phyloP scores from a whole-genome alignment of 345 rosid genomes.

The Geranium rotundifolium region DNA sequence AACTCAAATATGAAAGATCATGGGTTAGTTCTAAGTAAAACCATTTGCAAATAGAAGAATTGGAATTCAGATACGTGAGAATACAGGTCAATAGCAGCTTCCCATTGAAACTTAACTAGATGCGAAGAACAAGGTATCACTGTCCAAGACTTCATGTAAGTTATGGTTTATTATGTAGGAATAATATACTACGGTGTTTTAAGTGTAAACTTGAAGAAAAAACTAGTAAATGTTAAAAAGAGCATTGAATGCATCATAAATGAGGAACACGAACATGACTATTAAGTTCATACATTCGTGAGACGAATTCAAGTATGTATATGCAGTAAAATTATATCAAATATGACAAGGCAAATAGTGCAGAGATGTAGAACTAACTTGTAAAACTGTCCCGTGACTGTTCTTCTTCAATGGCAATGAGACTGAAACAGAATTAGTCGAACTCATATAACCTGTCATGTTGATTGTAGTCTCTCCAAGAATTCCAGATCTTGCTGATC shows the following conservation, averaged over 20 bases:
- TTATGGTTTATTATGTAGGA: neutral
- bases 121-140: neutral
- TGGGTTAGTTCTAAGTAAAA: no score
- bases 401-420: conserved; percentile 48
- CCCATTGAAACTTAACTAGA: neutral
- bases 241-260: neutral
- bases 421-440: conserved; percentile 20
- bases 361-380: conserved; percentile 24
- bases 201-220: no score
- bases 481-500: conserved; percentile 41
- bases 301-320: no score
- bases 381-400: conserved; percentile 35
- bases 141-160: neutral
- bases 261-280: neutral
- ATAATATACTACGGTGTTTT: no score
- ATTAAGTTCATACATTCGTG: neutral
- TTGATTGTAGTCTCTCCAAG: conserved; percentile 46
- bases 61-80: no score
- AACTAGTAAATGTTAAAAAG: neutral
- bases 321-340: no score
- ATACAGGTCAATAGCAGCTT: no score
- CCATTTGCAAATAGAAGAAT: no score
- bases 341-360: neutral
- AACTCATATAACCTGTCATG: conserved; percentile 28
- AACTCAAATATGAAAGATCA: neutral